Base-by-base conservation (phyloP, 495 filamentous ascomycete species). In the Hypoxylon intermedium region DNA sequence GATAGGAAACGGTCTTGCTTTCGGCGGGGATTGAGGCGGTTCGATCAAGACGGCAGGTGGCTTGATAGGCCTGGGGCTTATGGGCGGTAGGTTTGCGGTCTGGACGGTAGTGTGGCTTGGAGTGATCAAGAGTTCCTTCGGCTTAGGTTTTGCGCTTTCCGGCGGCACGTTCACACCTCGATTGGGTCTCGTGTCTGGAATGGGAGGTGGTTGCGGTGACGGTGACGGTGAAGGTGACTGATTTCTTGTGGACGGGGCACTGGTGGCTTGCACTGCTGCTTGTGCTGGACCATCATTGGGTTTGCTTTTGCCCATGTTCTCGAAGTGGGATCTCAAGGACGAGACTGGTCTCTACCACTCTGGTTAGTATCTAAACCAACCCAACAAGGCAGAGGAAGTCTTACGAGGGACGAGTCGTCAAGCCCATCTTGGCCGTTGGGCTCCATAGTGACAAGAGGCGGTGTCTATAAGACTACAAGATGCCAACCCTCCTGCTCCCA, bases 241-340 rank as follows among this genome's bases (percentile, higher is more conserved):
- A 9, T 51, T 65, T 43, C 43, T 69, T 53, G 78, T 34, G 62
- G 65, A 62, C 60, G 73, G 56, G 34, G 71, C 42, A 15, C 50
- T 33, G 6, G 45, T 37, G 12, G 63, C 16, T 37, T 37, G 34
- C n/a, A 37, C 34, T 4, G 34, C 34, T 37, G 34, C 34, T 37
- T 37, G 34, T 51, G 65, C 21, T 40, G 69, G 49, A 13, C 69
- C 54, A 51, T 78, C 73, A 67, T 76, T 83, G 47, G 77, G 68
- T 61, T 83, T 84, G 31, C 87, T 82, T 61, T 83, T 84, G 31
- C 87, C 82, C 71, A 96, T 86, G 53, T 89, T 89, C 79, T 98
- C 94, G 68, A 98, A 98, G 70, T 93, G 89, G 36, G 92, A 94
- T 42, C 91, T 83, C 26, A 98, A 79, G 40, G 93, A 96, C 36